Evolutionary conservation across 441 rosid species (phyloP), one percentile per base, ranked within the genome.

Genomic region (Melastoma candidum): DNA sequence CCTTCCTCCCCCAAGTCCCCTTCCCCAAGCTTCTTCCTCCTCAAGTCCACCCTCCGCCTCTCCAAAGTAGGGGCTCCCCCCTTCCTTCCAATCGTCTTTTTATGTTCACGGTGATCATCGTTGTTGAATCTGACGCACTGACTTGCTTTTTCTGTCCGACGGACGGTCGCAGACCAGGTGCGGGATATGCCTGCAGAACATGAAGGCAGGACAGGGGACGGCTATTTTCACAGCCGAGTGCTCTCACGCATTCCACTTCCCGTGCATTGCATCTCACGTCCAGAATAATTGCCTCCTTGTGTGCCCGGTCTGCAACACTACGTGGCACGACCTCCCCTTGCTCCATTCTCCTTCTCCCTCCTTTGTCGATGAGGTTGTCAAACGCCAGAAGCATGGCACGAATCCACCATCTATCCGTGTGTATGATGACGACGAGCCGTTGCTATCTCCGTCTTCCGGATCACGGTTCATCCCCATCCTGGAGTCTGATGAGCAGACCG

Each of bases 191-290:
- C 57, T 58, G 24, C 82, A 81, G 66, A 73, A 71, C 53, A 81
- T 76, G 66, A 82, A 73, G 65, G 66, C 74, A 4, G 92, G 89
- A 3, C 84, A 82, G 59, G 95, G 92, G 3, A 81, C 92, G 25
- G 95, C 89, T 12, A 79, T 86, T 59, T 82, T 86, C 75, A 90
- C 94, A 11, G 94, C 95, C 24, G 97, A 84, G 66, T 90, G 97
- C 49, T 70, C 79, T 4, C 95, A 89, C 56, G 58, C 77, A 49
- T 90, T 90, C 59, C 95, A 90, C 59, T 82, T 86, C 53, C 85
- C 85, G 5, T 90, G 97, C 67, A 54, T 86, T n/a, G 64, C 85
- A 17, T 49, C 82, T 25, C 84, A 74, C 53, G 62, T 74, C 39
- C 70, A 71, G 53, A 71, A 63, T 49, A 75, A 70, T 1, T 65